Conservation (phyloP, 2,329 filamentous ascomycete species). For the Pseudogymnoascus sp. region DNA sequence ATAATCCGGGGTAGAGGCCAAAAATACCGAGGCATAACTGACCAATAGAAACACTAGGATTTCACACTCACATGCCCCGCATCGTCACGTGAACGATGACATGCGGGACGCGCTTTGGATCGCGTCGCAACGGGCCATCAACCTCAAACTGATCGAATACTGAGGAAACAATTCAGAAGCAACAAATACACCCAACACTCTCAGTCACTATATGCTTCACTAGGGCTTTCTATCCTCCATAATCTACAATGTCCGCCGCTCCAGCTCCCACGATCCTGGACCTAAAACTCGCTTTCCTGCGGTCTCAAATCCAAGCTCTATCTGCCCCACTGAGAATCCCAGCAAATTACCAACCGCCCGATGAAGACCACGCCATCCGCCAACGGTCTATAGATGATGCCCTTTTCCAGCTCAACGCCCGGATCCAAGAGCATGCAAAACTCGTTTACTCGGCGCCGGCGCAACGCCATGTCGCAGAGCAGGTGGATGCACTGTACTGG, state of each 20-base stretch:
- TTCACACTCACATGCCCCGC: conserved; percentile 6
- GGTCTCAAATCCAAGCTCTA: conserved; percentile 54
- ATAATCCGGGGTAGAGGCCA: neutral
- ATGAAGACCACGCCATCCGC: conserved; percentile 31
- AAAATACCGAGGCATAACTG: neutral
- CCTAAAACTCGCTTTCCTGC: conserved; percentile 59
- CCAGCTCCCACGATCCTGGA: conserved; percentile 49
- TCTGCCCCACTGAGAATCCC: conserved; percentile 52
- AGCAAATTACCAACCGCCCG: conserved; percentile 37
- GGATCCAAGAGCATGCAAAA: conserved; percentile 56
- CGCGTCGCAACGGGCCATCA: neutral
- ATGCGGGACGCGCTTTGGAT: neutral
- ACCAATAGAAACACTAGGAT: neutral
- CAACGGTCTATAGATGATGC: conserved; percentile 49
- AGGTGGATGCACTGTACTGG: conserved; percentile 61
- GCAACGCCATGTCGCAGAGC: conserved; percentile 64
- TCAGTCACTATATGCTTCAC: neutral
- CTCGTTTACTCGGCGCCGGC: conserved; percentile 62
- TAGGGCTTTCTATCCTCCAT: neutral
- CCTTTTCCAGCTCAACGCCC: conserved; percentile 52
- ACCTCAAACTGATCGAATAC: neutral
- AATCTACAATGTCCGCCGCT: neutral
- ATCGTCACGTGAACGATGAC: neutral
- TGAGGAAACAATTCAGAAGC: neutral
- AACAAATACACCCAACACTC: neutral